Conservation (phyloP, 495 filamentous ascomycete species). For the Hyaloscypha finlandica region DNA sequence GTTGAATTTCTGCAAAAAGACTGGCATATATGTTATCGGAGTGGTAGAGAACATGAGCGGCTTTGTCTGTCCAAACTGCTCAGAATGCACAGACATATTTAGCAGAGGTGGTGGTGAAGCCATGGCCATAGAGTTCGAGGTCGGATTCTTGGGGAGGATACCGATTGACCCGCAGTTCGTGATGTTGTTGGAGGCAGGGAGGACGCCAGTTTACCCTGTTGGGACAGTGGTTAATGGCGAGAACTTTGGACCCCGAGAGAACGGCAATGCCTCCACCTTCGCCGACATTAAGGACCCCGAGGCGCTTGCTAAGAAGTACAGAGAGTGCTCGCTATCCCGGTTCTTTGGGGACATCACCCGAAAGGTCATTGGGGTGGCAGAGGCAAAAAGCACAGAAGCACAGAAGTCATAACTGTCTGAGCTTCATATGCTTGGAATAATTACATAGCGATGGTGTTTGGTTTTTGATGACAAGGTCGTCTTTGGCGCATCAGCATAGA, state of each 20-base stretch:
- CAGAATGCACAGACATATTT: constrained; percentile 91
- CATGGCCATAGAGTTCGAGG: constrained; percentile 84
- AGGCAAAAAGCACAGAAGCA: constrained; percentile 23
- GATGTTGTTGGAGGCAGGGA: constrained; percentile 54
- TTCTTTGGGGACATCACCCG: constrained; percentile 71
- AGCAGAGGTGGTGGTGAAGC: constrained; percentile 83
- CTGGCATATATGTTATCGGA: constrained; percentile 76
- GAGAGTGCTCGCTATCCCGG: constrained; percentile 70
- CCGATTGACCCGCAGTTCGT: constrained; percentile 80
- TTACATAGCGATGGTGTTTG: constrained; percentile 22
- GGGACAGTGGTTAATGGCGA: constrained; percentile 50
- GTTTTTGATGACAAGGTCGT: not conserved
- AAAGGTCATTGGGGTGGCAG: constrained; percentile 50
- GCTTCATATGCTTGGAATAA: not conserved
- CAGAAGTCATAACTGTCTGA: not conserved
- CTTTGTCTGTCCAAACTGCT: constrained; percentile 93
- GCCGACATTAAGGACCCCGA: constrained; percentile 49
- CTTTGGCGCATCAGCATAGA: not conserved
- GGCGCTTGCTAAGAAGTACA: constrained; percentile 76
- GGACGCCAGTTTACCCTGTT: constrained; percentile 49
- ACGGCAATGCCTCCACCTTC: constrained; percentile 16
- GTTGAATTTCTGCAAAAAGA: constrained; percentile 92
- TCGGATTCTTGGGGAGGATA: constrained; percentile 82
- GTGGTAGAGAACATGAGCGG: constrained; percentile 98
- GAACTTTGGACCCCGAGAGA: constrained; percentile 37